Conservation (phyloP, 176 grass and related monocot species). For the Ensete glaucum region DNA sequence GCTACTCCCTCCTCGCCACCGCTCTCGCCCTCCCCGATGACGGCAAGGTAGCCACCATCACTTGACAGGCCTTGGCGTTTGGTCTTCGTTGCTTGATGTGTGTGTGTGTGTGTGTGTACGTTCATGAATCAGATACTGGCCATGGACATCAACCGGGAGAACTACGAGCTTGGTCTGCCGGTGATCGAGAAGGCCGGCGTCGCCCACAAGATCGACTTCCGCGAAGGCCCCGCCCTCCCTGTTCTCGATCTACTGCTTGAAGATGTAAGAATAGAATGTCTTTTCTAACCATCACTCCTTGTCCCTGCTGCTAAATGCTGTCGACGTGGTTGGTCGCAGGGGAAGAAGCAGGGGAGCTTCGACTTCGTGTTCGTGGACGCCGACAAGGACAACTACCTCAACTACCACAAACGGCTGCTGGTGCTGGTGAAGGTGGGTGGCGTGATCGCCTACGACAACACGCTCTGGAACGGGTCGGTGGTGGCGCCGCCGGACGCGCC, state of each 20-base stretch:
- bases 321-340: slow-evolving; percentile 20
- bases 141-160: not conserved
- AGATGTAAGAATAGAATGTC: not conserved
- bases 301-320: not conserved
- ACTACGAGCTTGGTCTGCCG: slow-evolving; percentile 2
- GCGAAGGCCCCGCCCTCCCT: not conserved
- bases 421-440: slow-evolving; percentile 79
- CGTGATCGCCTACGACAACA: slow-evolving; percentile 91
- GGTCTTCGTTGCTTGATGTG: not conserved
- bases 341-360: slow-evolving; percentile 44
- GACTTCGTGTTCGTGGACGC: slow-evolving; percentile 97
- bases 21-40: not conserved
- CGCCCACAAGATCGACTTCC: slow-evolving; percentile 2
- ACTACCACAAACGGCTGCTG: slow-evolving; percentile 84
- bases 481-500: slow-evolving; percentile 79
- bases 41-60: not conserved
- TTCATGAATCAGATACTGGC: not conserved
- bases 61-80: not conserved
- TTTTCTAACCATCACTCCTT: not conserved
- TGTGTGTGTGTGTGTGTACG: not conserved
- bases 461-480: slow-evolving; percentile 87
- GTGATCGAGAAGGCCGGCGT: not conserved
- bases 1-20: not conserved
- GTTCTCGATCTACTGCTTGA: not conserved
- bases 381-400: slow-evolving; percentile 99